Evolutionary conservation across 2,329 filamentous ascomycete species (phyloP).

Genomic region (Epichloe sylvatica): DNA sequence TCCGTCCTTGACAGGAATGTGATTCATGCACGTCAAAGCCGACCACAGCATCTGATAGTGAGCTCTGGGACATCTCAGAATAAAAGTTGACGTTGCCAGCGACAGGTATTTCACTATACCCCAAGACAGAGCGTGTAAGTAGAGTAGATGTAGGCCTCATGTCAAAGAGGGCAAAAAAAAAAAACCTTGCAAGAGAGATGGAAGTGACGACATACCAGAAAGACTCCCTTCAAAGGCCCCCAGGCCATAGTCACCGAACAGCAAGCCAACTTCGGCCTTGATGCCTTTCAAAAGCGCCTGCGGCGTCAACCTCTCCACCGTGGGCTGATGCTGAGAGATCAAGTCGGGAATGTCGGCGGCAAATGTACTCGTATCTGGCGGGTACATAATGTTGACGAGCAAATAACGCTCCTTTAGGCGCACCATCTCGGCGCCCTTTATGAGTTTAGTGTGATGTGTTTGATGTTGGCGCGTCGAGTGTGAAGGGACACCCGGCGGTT

Average conservation of each 20-base stretch:
- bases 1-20: slow-evolving; percentile 46
- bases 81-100: slow-evolving; percentile 83
- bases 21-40: slow-evolving; percentile 66
- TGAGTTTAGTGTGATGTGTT: not conserved
- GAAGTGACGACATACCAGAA: slow-evolving; percentile 35
- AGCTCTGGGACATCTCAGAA: slow-evolving; percentile 67
- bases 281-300: slow-evolving; percentile 55
- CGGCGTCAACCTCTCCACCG: slow-evolving; percentile 54
- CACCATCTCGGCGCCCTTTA: slow-evolving; percentile 52
- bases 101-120: slow-evolving; percentile 78
- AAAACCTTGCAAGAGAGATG: not conserved
- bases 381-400: slow-evolving; percentile 86
- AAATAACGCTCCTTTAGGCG: slow-evolving; percentile 93
- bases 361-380: slow-evolving; percentile 33
- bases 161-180: not conserved
- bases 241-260: slow-evolving; percentile 83
- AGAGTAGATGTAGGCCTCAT: not conserved
- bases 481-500: not conserved
- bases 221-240: slow-evolving; percentile 58
- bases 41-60: slow-evolving; percentile 86
- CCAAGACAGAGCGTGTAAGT: not conserved
- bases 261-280: slow-evolving; percentile 50
- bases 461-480: not conserved
- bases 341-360: slow-evolving; percentile 38
- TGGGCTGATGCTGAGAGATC: slow-evolving; percentile 67